Base-by-base conservation (phyloP, 208 protist species). In the Crithidia thermophila region DNA sequence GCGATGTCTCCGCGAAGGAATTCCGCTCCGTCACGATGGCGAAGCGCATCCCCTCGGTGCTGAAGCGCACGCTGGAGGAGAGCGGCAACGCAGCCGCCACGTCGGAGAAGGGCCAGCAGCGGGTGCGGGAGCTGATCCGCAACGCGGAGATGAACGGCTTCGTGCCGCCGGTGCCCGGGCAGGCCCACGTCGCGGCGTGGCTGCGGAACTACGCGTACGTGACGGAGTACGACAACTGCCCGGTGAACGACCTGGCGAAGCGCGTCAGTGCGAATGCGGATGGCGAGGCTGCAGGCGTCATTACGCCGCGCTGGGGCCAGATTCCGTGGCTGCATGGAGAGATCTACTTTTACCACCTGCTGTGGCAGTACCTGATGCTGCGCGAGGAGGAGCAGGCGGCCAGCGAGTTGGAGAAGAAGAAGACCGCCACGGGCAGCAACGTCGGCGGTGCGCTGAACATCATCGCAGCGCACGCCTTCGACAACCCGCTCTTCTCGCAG, bases 261-360 rank as follows among this genome's bases (percentile, higher is more conserved):
- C 75, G 75, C 25, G 75, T 72, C 42, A 63, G 52, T 16, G 34
- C 51, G 25, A 42, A 49, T 2, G n/a, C 42, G 34, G 56, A 43
- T 14, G 42, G 64, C 18, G 45, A 36, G 0, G 34, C 45, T 10
- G 52, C 33, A 45, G 20, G 64, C 14, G 11, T 56, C 46, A 60
- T 81, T 6, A 75, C 73, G 14, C 85, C 90, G 18, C 79, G 81
- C 20, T 97, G 93, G 90, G 86, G 88, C 6, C 87, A 97, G 64
- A 25, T 94, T 13, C 93, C 93, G 37, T 97, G 89, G 90, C 81
- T 97, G 42, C 87, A 91, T 49, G 93, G 90, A 13, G 93, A 97
- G 67, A 87, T 94, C 47, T 95, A 94, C 78, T 83, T 95, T 43
- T 95, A 95, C 50, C 86, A 97, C 52, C 67, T 95, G 0, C 33